Conservation (phyloP, 331 rosid genomes). For the Saraca asoca region DNA sequence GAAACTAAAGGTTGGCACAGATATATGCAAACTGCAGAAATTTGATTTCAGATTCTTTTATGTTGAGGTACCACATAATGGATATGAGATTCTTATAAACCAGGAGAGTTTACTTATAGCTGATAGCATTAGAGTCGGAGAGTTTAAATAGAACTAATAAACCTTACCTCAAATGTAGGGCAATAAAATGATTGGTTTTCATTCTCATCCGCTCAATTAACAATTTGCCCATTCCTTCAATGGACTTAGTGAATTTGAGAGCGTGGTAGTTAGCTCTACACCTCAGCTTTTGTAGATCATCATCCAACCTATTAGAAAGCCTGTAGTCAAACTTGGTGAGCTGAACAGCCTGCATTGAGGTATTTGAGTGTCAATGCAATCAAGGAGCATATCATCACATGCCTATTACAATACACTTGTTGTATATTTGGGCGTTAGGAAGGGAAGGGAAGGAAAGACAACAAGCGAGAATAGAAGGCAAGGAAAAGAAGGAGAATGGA, state of each 20-base stretch:
- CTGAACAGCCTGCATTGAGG: constrained; percentile 62
- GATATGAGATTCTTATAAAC: too few species aligned
- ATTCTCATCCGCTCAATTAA: constrained; percentile 73
- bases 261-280: constrained; percentile 90
- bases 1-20: not conserved
- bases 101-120: constrained; percentile 15
- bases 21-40: too few species aligned
- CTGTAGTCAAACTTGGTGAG: constrained; percentile 91
- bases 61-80: too few species aligned
- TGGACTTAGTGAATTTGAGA: constrained; percentile 65
- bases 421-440: too few species aligned
- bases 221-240: constrained; percentile 60
- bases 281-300: constrained; percentile 73
- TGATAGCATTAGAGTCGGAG: constrained; percentile 4
- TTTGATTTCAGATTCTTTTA: too few species aligned
- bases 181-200: constrained; percentile 68
- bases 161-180: constrained; percentile 86
- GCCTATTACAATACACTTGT: not conserved
- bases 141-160: constrained; percentile 11
- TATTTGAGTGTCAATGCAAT: constrained; percentile 23
- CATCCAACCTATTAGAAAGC: constrained; percentile 73
- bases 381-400: not conserved
- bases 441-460: too few species aligned
- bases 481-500: too few species aligned
- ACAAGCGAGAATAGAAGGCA: too few species aligned